Percentiles rank a stretch among this genome's conserved stretches.
These are phyloP conservation scores for Incumbomyces delicatus DNA, from an alignment of 2,329 filamentous ascomycete genomes.

Conservation along the genomic window DNA sequence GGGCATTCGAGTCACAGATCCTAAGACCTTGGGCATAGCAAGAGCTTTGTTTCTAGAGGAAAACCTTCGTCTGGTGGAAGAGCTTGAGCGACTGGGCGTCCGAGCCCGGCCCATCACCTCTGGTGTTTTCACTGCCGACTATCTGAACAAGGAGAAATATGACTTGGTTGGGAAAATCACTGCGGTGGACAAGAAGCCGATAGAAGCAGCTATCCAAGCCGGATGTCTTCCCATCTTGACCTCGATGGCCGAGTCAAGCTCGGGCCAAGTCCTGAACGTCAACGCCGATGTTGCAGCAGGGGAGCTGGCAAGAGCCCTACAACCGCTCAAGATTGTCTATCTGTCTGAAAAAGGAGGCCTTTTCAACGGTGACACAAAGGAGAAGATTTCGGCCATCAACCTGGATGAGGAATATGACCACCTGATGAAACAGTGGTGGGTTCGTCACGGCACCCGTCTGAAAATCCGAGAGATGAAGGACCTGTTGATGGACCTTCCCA, in stretches of 20 bases:
- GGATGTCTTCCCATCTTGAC: slow-evolving; percentile 89
- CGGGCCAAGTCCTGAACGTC: slow-evolving; percentile 90
- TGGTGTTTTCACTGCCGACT: slow-evolving; percentile 85
- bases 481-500: slow-evolving; percentile 74
- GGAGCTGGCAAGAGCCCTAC: slow-evolving; percentile 75
- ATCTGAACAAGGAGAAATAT: slow-evolving; percentile 93
- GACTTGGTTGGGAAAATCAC: slow-evolving; percentile 93
- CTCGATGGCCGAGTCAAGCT: slow-evolving; percentile 87
- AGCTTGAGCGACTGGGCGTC: slow-evolving; percentile 80
- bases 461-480: slow-evolving; percentile 99
- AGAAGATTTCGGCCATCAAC: slow-evolving; percentile 96
- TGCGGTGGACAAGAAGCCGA: slow-evolving; percentile 77
- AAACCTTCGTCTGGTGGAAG: slow-evolving; percentile 85
- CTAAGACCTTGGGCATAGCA: slow-evolving; percentile 84
- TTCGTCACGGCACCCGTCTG: slow-evolving; percentile 82
- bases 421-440: slow-evolving; percentile 90
- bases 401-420: slow-evolving; percentile 91
- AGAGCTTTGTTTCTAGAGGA: slow-evolving; percentile 90
- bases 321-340: slow-evolving; percentile 96
- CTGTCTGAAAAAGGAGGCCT: slow-evolving; percentile 96
- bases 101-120: slow-evolving; percentile 79
- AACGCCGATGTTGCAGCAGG: slow-evolving; percentile 95
- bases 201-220: slow-evolving; percentile 82
- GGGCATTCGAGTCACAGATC: slow-evolving; percentile 90
- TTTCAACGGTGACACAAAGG: slow-evolving; percentile 83